Conservation (phyloP, 345 rosid genomes). For the Zanthoxylum bungeanum region DNA sequence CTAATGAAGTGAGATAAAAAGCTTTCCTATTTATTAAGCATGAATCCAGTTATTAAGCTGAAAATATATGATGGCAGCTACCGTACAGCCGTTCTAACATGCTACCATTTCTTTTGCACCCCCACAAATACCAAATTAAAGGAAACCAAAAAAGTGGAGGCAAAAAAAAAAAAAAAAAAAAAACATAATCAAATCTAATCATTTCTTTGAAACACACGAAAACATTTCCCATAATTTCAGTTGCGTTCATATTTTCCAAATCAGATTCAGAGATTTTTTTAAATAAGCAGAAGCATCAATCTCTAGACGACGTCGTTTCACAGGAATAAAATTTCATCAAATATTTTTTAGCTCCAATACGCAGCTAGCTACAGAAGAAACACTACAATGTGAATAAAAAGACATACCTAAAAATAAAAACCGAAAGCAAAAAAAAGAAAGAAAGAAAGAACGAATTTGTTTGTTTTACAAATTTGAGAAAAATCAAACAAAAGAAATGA, state of each 20-base stretch:
- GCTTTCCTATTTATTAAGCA: no score
- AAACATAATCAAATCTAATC: background rate
- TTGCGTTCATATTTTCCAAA: conserved; percentile 2
- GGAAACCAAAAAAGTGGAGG: conserved; percentile 7
- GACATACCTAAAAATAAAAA: no score
- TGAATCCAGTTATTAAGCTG: background rate
- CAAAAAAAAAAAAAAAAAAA: background rate
- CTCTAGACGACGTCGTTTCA: background rate
- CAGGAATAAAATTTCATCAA: background rate
- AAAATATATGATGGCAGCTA: conserved; percentile 30
- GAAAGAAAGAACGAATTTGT: no score
- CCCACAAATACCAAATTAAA: no score
- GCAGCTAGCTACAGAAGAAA: background rate
- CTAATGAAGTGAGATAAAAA: background rate
- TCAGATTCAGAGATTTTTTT: background rate
- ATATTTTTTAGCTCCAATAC: background rate
- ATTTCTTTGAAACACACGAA: conserved; percentile 39
- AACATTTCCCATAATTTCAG: conserved; percentile 14
- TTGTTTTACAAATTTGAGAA: no score
- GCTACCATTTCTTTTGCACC: no score
- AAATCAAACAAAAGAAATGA: no score
- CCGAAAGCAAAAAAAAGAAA: no score
- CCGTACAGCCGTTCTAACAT: no score
- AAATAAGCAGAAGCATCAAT: conserved; percentile 1
- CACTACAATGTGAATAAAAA: no score